Percentiles rank a stretch among this genome's conserved stretches.
phyloP scores from a whole-genome alignment of 345 rosid genomes.

The Heritiera littoralis region DNA sequence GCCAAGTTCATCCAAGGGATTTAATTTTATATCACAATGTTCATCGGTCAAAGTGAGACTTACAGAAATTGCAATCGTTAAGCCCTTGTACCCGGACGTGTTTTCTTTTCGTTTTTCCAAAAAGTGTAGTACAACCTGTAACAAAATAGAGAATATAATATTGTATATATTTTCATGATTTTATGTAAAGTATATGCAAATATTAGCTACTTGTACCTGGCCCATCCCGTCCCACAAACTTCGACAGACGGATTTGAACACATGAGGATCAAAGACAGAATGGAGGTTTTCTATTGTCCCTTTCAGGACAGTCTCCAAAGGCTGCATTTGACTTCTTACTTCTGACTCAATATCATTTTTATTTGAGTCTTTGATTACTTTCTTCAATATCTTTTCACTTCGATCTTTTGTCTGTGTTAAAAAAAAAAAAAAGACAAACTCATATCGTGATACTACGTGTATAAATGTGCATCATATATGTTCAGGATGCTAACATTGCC shows the following conservation, averaged over 20 bases:
- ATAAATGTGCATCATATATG: conserved; percentile 6
- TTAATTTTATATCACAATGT: not conserved
- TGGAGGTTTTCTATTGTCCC: conserved; percentile 66
- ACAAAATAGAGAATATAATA: not conserved
- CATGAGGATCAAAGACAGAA: conserved; percentile 56
- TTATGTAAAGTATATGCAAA: not conserved
- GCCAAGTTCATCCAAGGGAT: not conserved
- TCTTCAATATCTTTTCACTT: conserved; percentile 74
- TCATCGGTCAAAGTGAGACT: conserved; percentile 28
- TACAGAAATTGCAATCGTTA: conserved; percentile 77
- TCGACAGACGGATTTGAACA: conserved; percentile 70
- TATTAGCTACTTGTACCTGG: conserved; percentile 44
- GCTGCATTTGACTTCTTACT: conserved; percentile 65
- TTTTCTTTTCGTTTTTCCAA: conserved; percentile 81
- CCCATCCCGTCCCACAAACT: conserved; percentile 92
- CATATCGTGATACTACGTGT: not conserved
- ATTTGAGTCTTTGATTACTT: conserved; percentile 77
- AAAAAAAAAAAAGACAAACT: not conserved
- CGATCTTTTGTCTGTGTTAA: conserved; percentile 66
- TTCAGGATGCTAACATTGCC: not conserved
- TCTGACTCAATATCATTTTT: conserved; percentile 73
- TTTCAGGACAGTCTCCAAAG: conserved; percentile 65
- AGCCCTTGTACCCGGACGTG: conserved; percentile 82
- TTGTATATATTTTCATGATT: not conserved
- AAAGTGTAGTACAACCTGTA: conserved; percentile 74